Evolutionary conservation across 371 early-diverging fungal genomes (phyloP).

Genomic region (Haplosporangium sp.): DNA sequence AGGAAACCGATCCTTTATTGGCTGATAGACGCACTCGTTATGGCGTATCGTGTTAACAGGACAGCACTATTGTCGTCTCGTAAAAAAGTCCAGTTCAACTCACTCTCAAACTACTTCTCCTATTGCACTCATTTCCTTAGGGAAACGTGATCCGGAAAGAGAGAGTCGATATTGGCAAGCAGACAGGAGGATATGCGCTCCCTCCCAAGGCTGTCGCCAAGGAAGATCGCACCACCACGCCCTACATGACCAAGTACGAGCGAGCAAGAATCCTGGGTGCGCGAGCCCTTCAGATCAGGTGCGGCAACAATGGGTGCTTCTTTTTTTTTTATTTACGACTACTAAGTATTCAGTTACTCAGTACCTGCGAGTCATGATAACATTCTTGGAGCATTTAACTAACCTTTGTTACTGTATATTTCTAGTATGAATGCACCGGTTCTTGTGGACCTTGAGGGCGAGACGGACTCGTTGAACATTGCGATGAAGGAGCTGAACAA

Average conservation of each 20-base stretch:
- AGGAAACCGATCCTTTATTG: neutral
- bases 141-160: constrained; percentile 24
- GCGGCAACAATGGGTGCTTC: neutral
- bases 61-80: neutral
- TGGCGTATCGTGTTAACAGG: neutral
- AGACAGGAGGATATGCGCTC: constrained; percentile 9
- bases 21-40: neutral
- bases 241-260: constrained; percentile 99
- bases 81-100: neutral
- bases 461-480: constrained; percentile 98
- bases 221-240: constrained; percentile 90
- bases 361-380: too few relatives aligned
- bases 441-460: constrained; percentile 97
- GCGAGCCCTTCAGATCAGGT: constrained; percentile 86
- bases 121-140: constrained; percentile 6
- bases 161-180: constrained; percentile 36
- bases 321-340: too few relatives aligned
- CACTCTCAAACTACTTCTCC: too few relatives aligned
- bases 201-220: constrained; percentile 52
- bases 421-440: constrained; percentile 98
- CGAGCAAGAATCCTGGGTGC: constrained; percentile 97
- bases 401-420: neutral
- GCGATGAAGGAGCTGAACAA: constrained; percentile 98
- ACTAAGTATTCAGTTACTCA: neutral
- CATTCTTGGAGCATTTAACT: too few relatives aligned